Evolutionary conservation across 495 filamentous ascomycete genomes (phyloP).

Genomic region (Neurospora hispaniola): DNA sequence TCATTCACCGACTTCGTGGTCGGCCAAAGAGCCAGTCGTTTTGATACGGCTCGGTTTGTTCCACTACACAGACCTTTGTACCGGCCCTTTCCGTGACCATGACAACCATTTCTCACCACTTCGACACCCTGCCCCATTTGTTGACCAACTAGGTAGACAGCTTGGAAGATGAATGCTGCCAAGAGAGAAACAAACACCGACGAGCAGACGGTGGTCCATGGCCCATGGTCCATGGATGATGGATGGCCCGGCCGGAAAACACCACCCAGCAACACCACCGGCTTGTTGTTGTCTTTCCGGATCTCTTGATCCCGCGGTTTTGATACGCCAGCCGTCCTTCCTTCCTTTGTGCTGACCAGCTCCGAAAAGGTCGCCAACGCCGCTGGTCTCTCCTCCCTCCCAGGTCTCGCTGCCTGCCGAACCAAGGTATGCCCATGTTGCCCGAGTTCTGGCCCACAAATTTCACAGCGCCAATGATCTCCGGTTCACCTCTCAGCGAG

Average conservation of each 20-base stretch:
- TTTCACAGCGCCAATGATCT: not conserved
- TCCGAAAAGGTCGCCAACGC: not conserved
- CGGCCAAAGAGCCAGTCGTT: conserved; percentile 41
- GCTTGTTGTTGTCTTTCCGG: conserved; percentile 10
- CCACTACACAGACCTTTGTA: conserved; percentile 1
- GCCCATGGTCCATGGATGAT: not conserved
- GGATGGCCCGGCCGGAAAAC: not conserved
- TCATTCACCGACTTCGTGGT: conserved; percentile 50
- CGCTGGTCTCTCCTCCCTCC: not conserved
- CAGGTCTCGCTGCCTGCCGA: conserved; percentile 5
- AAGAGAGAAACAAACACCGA: not conserved
- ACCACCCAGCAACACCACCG: not conserved
- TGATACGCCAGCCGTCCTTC: conserved; percentile 19
- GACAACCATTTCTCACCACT: not conserved
- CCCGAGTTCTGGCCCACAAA: conserved; percentile 2
- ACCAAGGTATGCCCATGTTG: conserved; percentile 11
- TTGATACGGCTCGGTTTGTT: conserved; percentile 9
- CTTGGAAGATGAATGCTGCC: too few relatives aligned
- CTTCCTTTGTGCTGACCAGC: conserved; percentile 1
- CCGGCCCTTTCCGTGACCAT: not conserved
- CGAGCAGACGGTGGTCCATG: not conserved
- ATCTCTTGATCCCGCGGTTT: conserved; percentile 14
- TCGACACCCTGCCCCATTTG: not conserved
- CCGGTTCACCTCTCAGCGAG: not conserved
- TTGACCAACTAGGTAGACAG: not conserved